Conservation (phyloP, 768 basidiomycete species). For the Albatrellus ellisii region DNA sequence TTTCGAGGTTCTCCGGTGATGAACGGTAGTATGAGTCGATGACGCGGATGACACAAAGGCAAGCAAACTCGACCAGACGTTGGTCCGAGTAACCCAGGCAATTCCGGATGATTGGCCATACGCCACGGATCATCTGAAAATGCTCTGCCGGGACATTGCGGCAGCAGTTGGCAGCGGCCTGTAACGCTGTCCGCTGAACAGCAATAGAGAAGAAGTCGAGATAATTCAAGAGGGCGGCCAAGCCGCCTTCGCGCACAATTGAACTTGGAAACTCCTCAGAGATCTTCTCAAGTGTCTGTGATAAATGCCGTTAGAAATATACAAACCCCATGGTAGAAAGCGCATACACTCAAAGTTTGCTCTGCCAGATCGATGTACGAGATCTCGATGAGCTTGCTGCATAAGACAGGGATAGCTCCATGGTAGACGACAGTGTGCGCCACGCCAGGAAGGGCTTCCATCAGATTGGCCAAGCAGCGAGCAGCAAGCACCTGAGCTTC, state of each 20-base stretch:
- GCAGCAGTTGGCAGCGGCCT: slow-evolving; percentile 95
- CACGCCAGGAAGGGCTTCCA: slow-evolving; percentile 97
- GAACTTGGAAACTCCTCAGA: slow-evolving; percentile 94
- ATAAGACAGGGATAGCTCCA: slow-evolving; percentile 95
- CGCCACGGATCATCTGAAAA: slow-evolving; percentile 77
- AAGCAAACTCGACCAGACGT: slow-evolving; percentile 94
- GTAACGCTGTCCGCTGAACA: slow-evolving; percentile 91
- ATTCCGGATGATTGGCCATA: slow-evolving; percentile 88
- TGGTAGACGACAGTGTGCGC: slow-evolving; percentile 97
- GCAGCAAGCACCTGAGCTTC: slow-evolving; percentile 96
- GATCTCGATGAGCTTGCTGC: slow-evolving; percentile 94
- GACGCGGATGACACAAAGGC: slow-evolving; percentile 87
- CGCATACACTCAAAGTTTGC: slow-evolving; percentile 89
- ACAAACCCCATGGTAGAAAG: neutral
- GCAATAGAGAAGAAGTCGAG: slow-evolving; percentile 98
- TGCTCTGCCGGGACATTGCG: slow-evolving; percentile 83
- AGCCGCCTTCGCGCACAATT: slow-evolving; percentile 91
- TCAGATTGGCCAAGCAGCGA: slow-evolving; percentile 91
- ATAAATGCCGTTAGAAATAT: slow-evolving; percentile 11
- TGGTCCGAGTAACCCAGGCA: slow-evolving; percentile 89
- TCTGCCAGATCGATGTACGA: slow-evolving; percentile 97
- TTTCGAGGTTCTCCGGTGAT: slow-evolving; percentile 76
- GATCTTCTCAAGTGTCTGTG: slow-evolving; percentile 93
- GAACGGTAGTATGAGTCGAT: slow-evolving; percentile 86
- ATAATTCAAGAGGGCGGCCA: slow-evolving; percentile 86